A percentile compares a stretch with the other conserved stretches of the same genome.
Evolutionary conservation across 805 yeast species (phyloP).

Genomic region (Kodamaea kakaduensis): DNA sequence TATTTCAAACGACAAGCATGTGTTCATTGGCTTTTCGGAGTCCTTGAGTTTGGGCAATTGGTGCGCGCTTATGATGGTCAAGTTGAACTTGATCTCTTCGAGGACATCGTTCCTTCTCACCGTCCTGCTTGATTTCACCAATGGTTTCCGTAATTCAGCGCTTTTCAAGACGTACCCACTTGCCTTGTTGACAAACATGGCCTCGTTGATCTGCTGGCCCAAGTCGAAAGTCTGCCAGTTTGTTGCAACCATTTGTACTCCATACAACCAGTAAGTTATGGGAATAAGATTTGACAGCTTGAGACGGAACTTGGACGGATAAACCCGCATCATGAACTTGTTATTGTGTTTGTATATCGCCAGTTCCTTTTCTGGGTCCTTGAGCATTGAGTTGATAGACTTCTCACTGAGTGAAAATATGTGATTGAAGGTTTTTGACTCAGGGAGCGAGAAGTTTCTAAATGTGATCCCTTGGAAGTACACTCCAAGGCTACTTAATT

Average conservation of each 20-base stretch:
- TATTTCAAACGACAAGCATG: slow-evolving; percentile 59
- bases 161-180: slow-evolving; percentile 84
- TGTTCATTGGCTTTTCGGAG: slow-evolving; percentile 47
- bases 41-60: slow-evolving; percentile 71
- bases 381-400: slow-evolving; percentile 55
- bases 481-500: slow-evolving; percentile 59
- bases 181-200: slow-evolving; percentile 61
- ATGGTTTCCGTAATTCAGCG: slow-evolving; percentile 33
- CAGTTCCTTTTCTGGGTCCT: slow-evolving; percentile 51
- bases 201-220: slow-evolving; percentile 85
- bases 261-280: slow-evolving; percentile 71
- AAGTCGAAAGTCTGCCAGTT: slow-evolving; percentile 93
- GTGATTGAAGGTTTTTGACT: slow-evolving; percentile 75
- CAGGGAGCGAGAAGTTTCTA: slow-evolving; percentile 79
- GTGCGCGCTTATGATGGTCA: slow-evolving; percentile 66
- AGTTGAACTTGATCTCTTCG: slow-evolving; percentile 2
- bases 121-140: slow-evolving; percentile 17
- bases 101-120: neutral
- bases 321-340: slow-evolving; percentile 71
- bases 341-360: slow-evolving; percentile 75
- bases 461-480: slow-evolving; percentile 75
- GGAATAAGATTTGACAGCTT: slow-evolving; percentile 83
- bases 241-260: slow-evolving; percentile 93
- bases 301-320: slow-evolving; percentile 77
- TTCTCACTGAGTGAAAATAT: slow-evolving; percentile 86